Evolutionary conservation across 2,329 filamentous ascomycete genomes (phyloP).

Genomic region (Coniochaeta prunicola): DNA sequence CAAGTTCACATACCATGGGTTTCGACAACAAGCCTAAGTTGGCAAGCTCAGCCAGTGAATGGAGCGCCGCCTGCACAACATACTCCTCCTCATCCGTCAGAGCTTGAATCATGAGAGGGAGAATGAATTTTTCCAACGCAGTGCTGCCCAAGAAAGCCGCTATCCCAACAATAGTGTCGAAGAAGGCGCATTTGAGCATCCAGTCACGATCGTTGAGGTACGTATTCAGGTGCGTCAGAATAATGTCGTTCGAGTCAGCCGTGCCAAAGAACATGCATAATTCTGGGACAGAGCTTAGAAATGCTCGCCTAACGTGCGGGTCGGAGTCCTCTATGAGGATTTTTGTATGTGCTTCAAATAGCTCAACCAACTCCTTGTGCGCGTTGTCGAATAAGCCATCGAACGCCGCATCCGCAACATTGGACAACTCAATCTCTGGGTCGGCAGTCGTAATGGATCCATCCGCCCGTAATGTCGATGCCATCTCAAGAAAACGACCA

Average conservation of each 20-base stretch:
- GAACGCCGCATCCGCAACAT: conserved; percentile 60
- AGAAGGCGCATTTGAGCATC: conserved; percentile 94
- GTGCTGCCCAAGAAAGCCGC: conserved; percentile 83
- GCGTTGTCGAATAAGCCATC: conserved; percentile 83
- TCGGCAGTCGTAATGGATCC: conserved; percentile 72
- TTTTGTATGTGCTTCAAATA: conserved; percentile 86
- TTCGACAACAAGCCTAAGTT: conserved; percentile 81
- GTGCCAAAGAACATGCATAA: conserved; percentile 94
- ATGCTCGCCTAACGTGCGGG: conserved; percentile 79
- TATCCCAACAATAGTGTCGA: conserved; percentile 90
- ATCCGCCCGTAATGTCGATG: conserved; percentile 78
- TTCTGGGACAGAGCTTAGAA: conserved; percentile 83
- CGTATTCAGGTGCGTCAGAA: conserved; percentile 91
- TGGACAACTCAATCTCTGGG: conserved; percentile 69
- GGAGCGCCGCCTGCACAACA: conserved; percentile 83
- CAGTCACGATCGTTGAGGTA: conserved; percentile 96
- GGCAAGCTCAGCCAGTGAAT: conserved; percentile 83
- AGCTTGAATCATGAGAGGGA: conserved; percentile 93
- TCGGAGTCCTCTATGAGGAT: conserved; percentile 81
- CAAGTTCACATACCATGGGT: conserved; percentile 77
- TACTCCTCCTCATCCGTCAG: conserved; percentile 89
- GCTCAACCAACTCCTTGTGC: conserved; percentile 71
- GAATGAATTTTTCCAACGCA: conserved; percentile 87
- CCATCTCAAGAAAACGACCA: conserved; percentile 79
- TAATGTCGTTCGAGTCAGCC: conserved; percentile 88